These are phyloP conservation scores for Colletotrichum orbiculare DNA, from an alignment of 2,329 filamentous ascomycete genomes.

Conservation along the genomic window DNA sequence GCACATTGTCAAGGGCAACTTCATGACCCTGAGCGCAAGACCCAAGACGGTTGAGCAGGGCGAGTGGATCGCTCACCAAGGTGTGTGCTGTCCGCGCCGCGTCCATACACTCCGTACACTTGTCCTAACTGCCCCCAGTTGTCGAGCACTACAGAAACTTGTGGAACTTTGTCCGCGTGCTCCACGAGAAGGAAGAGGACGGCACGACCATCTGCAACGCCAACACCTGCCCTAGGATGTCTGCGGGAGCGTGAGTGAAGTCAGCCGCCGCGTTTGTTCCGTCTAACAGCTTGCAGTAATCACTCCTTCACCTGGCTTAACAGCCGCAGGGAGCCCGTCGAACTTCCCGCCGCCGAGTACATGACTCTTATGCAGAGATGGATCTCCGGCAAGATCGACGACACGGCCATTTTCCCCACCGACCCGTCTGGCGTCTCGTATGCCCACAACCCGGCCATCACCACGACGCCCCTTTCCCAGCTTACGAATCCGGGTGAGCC, in stretches of 20 bases:
- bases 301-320: conserved; percentile 98
- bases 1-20: conserved; percentile 96
- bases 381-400: conserved; percentile 96
- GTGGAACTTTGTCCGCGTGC: conserved; percentile 88
- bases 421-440: conserved; percentile 78
- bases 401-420: conserved; percentile 89
- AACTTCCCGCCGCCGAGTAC: conserved; percentile 92
- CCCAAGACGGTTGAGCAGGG: conserved; percentile 94
- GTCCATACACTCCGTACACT: background rate
- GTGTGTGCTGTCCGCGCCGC: conserved; percentile 60
- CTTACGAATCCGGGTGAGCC: conserved; percentile 70
- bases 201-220: conserved; percentile 85
- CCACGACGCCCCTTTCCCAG: conserved; percentile 69
- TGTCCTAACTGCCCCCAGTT: conserved; percentile 61
- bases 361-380: conserved; percentile 96
- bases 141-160: conserved; percentile 93
- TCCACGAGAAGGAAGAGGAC: conserved; percentile 86
- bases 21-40: conserved; percentile 92
- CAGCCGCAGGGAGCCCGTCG: conserved; percentile 85
- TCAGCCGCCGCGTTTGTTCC: background rate
- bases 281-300: conserved; percentile 62
- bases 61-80: conserved; percentile 96
- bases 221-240: conserved; percentile 89
- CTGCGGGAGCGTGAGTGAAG: conserved; percentile 85
- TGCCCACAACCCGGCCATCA: conserved; percentile 69